phyloP scores from a whole-genome alignment of 192 early-diverging fungal species.

The Backusella macrospora region DNA sequence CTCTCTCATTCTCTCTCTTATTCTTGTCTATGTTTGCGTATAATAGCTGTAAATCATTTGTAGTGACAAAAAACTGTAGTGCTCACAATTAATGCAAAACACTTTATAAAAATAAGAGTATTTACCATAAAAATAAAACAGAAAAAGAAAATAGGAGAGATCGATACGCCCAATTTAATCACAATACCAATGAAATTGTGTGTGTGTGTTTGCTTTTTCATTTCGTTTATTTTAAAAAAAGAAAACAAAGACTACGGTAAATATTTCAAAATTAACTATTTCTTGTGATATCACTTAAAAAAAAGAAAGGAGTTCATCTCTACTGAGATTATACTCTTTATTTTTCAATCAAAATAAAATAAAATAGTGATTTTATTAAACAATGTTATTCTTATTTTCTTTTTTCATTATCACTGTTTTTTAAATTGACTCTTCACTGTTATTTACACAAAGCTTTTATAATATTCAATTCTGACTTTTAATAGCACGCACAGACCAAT shows the following conservation, averaged over 20 bases:
- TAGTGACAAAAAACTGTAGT: too few species aligned
- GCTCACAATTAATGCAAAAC: neutral
- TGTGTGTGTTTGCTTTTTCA: neutral
- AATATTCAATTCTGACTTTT: neutral
- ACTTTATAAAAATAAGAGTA: neutral
- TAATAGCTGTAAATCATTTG: too few species aligned
- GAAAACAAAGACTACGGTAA: neutral
- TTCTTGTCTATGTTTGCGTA: too few species aligned
- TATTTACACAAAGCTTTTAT: neutral
- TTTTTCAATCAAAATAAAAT: too few species aligned
- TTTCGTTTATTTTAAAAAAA: neutral
- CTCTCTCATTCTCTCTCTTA: too few species aligned
- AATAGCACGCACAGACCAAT: constrained; percentile 3
- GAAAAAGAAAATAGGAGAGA: neutral
- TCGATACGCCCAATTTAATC: neutral
- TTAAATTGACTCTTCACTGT: neutral
- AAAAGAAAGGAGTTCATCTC: neutral
- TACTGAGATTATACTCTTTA: too few species aligned
- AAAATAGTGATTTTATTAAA: too few species aligned
- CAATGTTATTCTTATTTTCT: neutral
- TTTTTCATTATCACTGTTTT: neutral
- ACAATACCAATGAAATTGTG: neutral
- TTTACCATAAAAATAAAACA: neutral
- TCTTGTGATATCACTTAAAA: constrained; percentile 1
- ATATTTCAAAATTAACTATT: constrained; percentile 6